Evolutionary conservation across 306 rosid species (phyloP).

Genomic region (Pterocarpus santalinus): DNA sequence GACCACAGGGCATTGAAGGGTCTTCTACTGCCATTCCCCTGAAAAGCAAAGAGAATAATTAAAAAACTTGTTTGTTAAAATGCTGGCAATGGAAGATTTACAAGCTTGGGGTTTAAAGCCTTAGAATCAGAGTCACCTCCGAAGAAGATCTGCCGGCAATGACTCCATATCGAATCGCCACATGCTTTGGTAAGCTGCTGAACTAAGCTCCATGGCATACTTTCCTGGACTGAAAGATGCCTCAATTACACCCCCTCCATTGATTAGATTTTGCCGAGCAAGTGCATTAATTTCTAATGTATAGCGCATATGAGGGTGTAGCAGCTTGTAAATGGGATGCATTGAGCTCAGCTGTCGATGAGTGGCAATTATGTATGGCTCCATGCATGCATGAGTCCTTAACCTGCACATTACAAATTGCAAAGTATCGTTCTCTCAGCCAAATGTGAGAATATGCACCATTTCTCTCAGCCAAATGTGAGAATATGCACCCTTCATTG

Average conservation of each 20-base stretch:
- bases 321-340: conserved; percentile 93
- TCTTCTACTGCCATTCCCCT: conserved; percentile 98
- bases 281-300: conserved; percentile 90
- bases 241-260: conserved; percentile 95
- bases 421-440: conserved; percentile 28
- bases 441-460: conserved; percentile 27
- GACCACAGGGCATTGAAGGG: conserved; percentile 76
- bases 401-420: conserved; percentile 68
- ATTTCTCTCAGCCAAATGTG: neutral
- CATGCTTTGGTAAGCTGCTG: conserved; percentile 80
- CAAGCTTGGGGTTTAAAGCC: neutral
- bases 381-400: conserved; percentile 97
- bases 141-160: conserved; percentile 90
- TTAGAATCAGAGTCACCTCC: conserved; percentile 61
- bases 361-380: conserved; percentile 91
- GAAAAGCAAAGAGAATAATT: conserved; percentile 34
- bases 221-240: conserved; percentile 91
- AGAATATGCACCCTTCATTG: neutral
- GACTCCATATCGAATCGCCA: conserved; percentile 97
- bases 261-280: conserved; percentile 86
- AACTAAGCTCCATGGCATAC: conserved; percentile 86
- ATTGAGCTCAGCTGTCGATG: conserved; percentile 89
- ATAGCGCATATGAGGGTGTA: conserved; percentile 96
- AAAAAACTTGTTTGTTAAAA: neutral
- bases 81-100: conserved; percentile 8